Percentiles rank a stretch among this genome's conserved stretches.
phyloP scores from a whole-genome alignment of 441 rosid genomes.

The Arabidopsis hybrid region DNA sequence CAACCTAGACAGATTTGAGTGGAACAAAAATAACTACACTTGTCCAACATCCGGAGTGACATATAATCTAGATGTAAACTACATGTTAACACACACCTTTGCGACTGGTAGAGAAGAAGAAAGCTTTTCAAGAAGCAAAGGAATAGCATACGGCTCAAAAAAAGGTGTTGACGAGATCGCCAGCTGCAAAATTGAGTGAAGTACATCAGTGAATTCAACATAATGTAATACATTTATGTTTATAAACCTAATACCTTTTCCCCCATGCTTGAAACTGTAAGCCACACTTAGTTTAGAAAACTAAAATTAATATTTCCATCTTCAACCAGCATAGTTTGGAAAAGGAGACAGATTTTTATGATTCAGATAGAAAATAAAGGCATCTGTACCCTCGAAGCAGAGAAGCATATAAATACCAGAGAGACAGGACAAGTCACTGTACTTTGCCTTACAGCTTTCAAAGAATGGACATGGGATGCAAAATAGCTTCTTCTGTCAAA shows the following conservation, averaged over 20 bases:
- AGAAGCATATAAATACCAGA: neutral
- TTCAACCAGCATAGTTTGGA: neutral
- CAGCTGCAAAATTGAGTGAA: conserved; percentile 52
- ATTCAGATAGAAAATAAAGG: neutral
- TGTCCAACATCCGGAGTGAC: conserved; percentile 36
- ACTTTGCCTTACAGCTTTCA: conserved; percentile 1
- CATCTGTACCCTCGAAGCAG: neutral
- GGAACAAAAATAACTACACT: conserved; percentile 34
- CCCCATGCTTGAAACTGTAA: conserved; percentile 12
- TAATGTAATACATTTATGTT: neutral
- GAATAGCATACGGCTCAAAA: conserved; percentile 88
- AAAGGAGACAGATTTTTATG: neutral
- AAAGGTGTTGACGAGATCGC: conserved; percentile 84
- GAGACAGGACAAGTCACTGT: neutral
- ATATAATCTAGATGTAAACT: conserved; percentile 15
- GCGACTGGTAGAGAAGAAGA: conserved; percentile 85
- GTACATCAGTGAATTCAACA: conserved; percentile 22
- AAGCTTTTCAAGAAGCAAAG: conserved; percentile 90
- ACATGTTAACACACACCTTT: conserved; percentile 57
- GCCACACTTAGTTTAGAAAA: conserved; percentile 2
- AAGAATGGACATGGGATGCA: conserved; percentile 6
- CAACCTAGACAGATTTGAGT: conserved; percentile 60
- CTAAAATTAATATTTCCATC: conserved; percentile 9
- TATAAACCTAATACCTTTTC: conserved; percentile 14
- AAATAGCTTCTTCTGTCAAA: neutral